Percentiles rank a stretch among this genome's conserved stretches.
phyloP scores from a whole-genome alignment of 306 rosid species.

The Ceratonia siliqua region DNA sequence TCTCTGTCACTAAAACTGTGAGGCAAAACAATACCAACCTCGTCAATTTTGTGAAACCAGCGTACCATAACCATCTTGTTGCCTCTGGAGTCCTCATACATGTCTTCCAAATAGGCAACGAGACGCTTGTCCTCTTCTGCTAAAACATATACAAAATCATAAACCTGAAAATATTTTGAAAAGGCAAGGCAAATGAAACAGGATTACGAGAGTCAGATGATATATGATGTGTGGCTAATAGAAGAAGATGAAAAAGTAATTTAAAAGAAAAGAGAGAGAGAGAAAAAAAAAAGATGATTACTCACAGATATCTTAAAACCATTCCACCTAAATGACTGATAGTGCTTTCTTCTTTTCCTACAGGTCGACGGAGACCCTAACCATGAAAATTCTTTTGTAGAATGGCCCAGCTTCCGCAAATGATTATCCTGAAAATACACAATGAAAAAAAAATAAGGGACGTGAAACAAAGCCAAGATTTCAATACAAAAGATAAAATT shows the following conservation, averaged over 20 bases:
- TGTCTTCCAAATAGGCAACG: conserved; percentile 90
- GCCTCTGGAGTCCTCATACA: conserved; percentile 91
- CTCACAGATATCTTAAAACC: conserved; percentile 76
- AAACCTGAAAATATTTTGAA: conserved; percentile 53
- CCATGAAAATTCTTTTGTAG: conserved; percentile 60
- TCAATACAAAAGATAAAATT: background rate
- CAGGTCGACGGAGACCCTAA: conserved; percentile 67
- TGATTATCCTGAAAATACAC: conserved; percentile 48
- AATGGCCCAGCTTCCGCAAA: conserved; percentile 34
- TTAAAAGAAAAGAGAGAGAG: background rate
- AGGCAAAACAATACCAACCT: conserved; percentile 95
- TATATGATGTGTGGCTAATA: background rate
- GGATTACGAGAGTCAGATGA: conserved; percentile 26
- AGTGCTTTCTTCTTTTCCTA: conserved; percentile 69
- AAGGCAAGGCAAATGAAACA: background rate
- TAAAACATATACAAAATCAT: conserved; percentile 79
- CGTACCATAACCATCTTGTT: conserved; percentile 96
- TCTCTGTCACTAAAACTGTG: conserved; percentile 81
- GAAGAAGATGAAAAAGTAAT: background rate
- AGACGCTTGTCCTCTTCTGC: conserved; percentile 91
- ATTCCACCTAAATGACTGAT: conserved; percentile 59
- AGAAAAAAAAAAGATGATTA: background rate
- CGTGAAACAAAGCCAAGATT: background rate
- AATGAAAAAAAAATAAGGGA: background rate
- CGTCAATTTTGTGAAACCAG: conserved; percentile 95